Evolutionary conservation across 306 rosid species (phyloP).

Genomic region (Quercus suber): DNA sequence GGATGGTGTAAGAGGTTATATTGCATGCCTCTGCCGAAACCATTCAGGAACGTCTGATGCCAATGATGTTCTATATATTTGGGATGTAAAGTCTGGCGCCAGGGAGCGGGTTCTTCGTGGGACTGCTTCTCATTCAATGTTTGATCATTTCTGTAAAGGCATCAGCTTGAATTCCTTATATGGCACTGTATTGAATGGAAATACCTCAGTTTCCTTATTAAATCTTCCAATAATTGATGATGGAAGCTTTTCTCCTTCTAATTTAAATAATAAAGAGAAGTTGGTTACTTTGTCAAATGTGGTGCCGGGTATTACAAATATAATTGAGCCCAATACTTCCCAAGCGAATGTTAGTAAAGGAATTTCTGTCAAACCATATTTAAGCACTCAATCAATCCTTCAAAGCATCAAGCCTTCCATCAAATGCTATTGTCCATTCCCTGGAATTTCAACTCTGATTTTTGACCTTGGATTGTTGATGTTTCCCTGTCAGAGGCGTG

Average conservation of each 20-base stretch:
- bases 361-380: slow-evolving; percentile 30
- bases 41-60: slow-evolving; percentile 66
- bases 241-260: slow-evolving; percentile 53
- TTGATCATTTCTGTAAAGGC: slow-evolving; percentile 84
- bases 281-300: slow-evolving; percentile 43
- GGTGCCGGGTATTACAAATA: slow-evolving; percentile 42
- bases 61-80: slow-evolving; percentile 62
- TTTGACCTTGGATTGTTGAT: slow-evolving; percentile 78
- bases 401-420: slow-evolving; percentile 60
- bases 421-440: slow-evolving; percentile 85
- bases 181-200: slow-evolving; percentile 68
- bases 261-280: slow-evolving; percentile 37
- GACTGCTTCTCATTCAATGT: slow-evolving; percentile 86
- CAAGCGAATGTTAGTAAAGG: slow-evolving; percentile 42
- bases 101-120: slow-evolving; percentile 85
- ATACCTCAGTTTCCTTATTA: slow-evolving; percentile 87
- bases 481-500: slow-evolving; percentile 51
- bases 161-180: slow-evolving; percentile 64
- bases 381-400: slow-evolving; percentile 29
- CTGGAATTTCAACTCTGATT: slow-evolving; percentile 76
- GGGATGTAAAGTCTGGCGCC: slow-evolving; percentile 95
- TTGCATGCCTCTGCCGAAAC: slow-evolving; percentile 74
- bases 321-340: slow-evolving; percentile 41
- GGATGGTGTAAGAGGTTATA: slow-evolving; percentile 89
- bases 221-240: slow-evolving; percentile 72